These are phyloP conservation scores for Lachnellula hyalina DNA, from an alignment of 2,329 filamentous ascomycete species.

Conservation along the genomic window DNA sequence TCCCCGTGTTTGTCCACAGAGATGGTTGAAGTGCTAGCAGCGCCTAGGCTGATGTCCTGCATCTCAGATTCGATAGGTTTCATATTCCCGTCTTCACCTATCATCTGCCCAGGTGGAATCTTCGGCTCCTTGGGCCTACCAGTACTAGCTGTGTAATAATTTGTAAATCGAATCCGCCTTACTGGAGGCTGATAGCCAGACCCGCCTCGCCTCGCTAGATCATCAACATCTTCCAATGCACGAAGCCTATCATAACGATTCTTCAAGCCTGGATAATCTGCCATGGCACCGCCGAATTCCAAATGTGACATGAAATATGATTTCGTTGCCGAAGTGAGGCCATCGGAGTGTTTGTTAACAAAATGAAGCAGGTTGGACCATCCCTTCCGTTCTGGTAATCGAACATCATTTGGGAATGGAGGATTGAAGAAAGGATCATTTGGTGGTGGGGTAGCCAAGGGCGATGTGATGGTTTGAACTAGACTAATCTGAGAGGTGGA, in stretches of 20 bases:
- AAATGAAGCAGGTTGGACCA: slow-evolving; percentile 68
- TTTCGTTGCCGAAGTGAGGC: slow-evolving; percentile 59
- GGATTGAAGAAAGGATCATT: slow-evolving; percentile 68
- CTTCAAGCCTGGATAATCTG: slow-evolving; percentile 68
- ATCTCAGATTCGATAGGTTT: slow-evolving; percentile 18
- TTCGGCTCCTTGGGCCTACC: slow-evolving; percentile 57
- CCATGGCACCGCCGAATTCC: slow-evolving; percentile 76
- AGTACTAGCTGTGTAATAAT: slow-evolving; percentile 85
- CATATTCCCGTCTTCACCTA: slow-evolving; percentile 13
- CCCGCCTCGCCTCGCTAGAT: slow-evolving; percentile 34
- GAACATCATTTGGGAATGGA: slow-evolving; percentile 68
- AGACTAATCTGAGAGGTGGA: slow-evolving; percentile 19
- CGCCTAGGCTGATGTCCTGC: slow-evolving; percentile 20
- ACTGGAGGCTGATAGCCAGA: slow-evolving; percentile 26
- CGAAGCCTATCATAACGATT: slow-evolving; percentile 65
- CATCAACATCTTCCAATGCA: slow-evolving; percentile 65
- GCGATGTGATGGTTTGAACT: slow-evolving; percentile 23
- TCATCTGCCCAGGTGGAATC: slow-evolving; percentile 14
- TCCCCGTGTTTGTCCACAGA: slow-evolving; percentile 37
- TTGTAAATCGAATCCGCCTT: slow-evolving; percentile 69
- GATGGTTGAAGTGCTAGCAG: slow-evolving; percentile 6
- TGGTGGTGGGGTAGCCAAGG: slow-evolving; percentile 18
- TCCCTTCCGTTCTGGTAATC: slow-evolving; percentile 62
- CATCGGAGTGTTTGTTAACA: slow-evolving; percentile 73
- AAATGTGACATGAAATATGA: slow-evolving; percentile 73